Conservation (phyloP, 2,329 filamentous ascomycete species). For the Cercospora citrullina region DNA sequence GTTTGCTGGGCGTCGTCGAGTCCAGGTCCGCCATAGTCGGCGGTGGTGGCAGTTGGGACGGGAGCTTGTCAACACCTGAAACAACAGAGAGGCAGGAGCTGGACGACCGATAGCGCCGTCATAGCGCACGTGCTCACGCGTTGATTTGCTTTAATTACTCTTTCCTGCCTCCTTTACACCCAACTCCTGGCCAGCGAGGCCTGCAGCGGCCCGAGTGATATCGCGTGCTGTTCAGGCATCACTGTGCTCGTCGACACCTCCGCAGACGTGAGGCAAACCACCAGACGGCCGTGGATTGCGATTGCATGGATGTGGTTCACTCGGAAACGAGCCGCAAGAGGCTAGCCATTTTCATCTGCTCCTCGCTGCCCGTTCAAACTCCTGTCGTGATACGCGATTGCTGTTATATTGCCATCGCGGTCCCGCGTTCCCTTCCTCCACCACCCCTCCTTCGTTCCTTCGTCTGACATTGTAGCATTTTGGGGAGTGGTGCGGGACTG, state of each 20-base stretch:
- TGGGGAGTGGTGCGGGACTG: not conserved
- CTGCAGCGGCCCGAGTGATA: not conserved
- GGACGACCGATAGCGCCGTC: not conserved
- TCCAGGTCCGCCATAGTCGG: conserved; percentile 4
- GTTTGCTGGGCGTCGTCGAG: not conserved
- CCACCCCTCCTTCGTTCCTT: not conserved
- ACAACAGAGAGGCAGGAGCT: conserved; percentile 10
- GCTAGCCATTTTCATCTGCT: conserved; percentile 8
- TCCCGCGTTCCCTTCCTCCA: not conserved
- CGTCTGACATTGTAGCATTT: not conserved
- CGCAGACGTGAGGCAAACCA: conserved; percentile 1
- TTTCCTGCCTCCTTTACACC: conserved; percentile 1
- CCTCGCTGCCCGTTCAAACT: conserved; percentile 1
- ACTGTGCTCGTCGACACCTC: not conserved
- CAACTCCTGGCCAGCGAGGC: not conserved
- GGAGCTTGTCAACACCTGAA: conserved; percentile 10
- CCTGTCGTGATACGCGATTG: conserved; percentile 3
- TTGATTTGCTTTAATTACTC: not conserved
- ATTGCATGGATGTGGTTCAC: conserved; percentile 16
- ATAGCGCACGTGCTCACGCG: conserved; percentile 6
- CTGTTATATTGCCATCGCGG: conserved; percentile 1
- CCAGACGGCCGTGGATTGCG: conserved; percentile 2
- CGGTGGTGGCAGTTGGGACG: conserved; percentile 4
- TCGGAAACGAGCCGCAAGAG: conserved; percentile 8
- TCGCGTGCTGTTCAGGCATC: not conserved